Evolutionary conservation across 75 land plant genomes (phyloP), one percentile per base, ranked within the genome.

Genomic region (Sequoia sempervirens): DNA sequence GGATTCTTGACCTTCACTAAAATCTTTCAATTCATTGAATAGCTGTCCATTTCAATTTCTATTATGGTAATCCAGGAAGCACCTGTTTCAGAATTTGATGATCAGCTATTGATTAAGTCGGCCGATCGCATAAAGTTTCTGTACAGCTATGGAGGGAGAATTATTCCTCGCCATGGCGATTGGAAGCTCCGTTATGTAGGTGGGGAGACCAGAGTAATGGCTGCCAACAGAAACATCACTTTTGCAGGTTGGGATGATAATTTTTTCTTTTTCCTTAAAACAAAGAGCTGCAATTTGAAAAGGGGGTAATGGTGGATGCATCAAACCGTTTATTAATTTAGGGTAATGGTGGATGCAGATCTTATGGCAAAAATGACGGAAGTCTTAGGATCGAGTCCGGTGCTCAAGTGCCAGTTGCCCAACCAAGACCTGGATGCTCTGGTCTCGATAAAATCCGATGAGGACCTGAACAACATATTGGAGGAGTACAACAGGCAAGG

Each of bases 321-420:
- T 46, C 6, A 46, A 64, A 32, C 72, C 87, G 53, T 50, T 50
- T 13, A 43, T 12, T 50, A 10, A 46, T 46, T 46, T 46, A 46
- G 50, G 50, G 50, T 46, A 6, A 40, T 10, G 1, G 11, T 46
- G 12, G 50, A 2, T 56, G 61, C 61, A 69, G 95, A 93, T 58
- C 86, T 93, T 43, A 85, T 87, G 88, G 86, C 81, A 52, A 93
- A 90, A 83, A 75, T 93, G 47, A 87, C 79, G 14, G 89, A 93
- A 41, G 83, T 85, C 53, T 86, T 85, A 58, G 90, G 89, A 14
- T 66, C 81, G 37, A 83, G 84, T 50, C 83, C 87, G 40, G 82
- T 79, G 26, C 45, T 93, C 53, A 85, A 86, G 89, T 93, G 93
- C 85, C 91, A 93, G 85, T 73, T 93, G 56, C 95, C 95, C 45